phyloP scores from a whole-genome alignment of 2,329 filamentous ascomycete genomes.

The Davidsoniella virescens region DNA sequence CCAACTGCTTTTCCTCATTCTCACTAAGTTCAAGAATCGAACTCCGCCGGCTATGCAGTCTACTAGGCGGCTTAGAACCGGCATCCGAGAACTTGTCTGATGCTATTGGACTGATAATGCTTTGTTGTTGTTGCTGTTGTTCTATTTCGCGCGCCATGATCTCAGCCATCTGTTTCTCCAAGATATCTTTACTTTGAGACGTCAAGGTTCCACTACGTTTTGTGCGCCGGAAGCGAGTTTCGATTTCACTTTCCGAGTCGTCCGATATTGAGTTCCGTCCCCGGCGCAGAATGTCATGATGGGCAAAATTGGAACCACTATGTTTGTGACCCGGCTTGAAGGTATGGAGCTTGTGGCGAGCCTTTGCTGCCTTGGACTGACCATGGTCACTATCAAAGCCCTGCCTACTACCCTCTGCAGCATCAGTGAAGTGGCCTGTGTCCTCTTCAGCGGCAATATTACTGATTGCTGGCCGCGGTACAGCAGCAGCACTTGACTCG shows the following conservation, averaged over 20 bases:
- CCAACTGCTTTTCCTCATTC: slow-evolving; percentile 15
- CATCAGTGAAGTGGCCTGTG: slow-evolving; percentile 18
- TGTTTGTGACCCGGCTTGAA: slow-evolving; percentile 28
- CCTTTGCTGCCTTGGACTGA: slow-evolving; percentile 7
- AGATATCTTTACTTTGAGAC: slow-evolving; percentile 31
- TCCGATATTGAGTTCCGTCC: slow-evolving; percentile 39
- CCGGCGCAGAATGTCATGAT: slow-evolving; percentile 35
- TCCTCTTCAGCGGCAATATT: slow-evolving; percentile 17
- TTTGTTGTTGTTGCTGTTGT: slow-evolving; percentile 16
- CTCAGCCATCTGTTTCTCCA: slow-evolving; percentile 46
- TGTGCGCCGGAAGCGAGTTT: slow-evolving; percentile 23
- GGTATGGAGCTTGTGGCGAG: slow-evolving; percentile 10
- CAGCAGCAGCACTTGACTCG: slow-evolving; percentile 15
- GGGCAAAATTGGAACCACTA: slow-evolving; percentile 31
- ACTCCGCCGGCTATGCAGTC: slow-evolving; percentile 21
- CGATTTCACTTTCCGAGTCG: slow-evolving; percentile 41
- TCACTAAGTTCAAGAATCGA: slow-evolving; percentile 27
- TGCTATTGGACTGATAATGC: not conserved
- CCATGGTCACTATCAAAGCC: slow-evolving; percentile 11
- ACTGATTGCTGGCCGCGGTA: slow-evolving; percentile 14
- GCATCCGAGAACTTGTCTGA: too few relatives aligned
- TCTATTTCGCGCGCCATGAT: slow-evolving; percentile 39
- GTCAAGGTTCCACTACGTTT: slow-evolving; percentile 31
- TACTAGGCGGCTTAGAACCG: slow-evolving; percentile 19
- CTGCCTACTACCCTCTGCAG: not conserved